Percentiles rank a stretch among this genome's conserved stretches.
Conservation (phyloP, 331 rosid genomes). For the Erythrophleum ivorense region DNA sequence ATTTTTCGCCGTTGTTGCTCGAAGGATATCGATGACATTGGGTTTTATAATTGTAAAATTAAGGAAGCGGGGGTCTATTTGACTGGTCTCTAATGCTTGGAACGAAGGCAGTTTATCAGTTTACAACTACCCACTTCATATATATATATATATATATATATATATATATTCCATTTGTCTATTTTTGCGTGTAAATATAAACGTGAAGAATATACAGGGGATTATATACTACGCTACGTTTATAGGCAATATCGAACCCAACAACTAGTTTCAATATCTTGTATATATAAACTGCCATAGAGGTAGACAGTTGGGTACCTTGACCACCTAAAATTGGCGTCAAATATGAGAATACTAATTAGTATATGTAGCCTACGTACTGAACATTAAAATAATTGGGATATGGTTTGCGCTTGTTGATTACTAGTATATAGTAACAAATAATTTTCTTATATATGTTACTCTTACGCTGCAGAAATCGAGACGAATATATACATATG, state of each 20-base stretch:
- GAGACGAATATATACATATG: too few relatives aligned
- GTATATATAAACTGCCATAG: not conserved
- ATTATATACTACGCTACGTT: not conserved
- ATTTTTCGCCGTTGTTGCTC: constrained; percentile 14
- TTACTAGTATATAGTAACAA: too few relatives aligned
- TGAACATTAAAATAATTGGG: too few relatives aligned
- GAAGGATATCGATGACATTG: not conserved
- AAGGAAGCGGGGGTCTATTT: constrained; percentile 22
- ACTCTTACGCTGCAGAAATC: too few relatives aligned
- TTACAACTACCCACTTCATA: constrained; percentile 59
- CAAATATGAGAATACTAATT: not conserved
- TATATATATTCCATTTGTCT: not conserved
- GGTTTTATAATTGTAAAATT: constrained; percentile 37
- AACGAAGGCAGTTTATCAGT: constrained; percentile 73
- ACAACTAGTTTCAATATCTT: not conserved
- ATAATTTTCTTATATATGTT: too few relatives aligned
- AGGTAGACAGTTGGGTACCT: not conserved
- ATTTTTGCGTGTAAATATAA: not conserved
- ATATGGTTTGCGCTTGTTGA: too few relatives aligned
- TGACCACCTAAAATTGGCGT: not conserved
- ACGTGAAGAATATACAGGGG: not conserved
- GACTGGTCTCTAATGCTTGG: constrained; percentile 33
- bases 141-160: too few relatives aligned
- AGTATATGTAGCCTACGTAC: too few relatives aligned
- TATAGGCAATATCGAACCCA: not conserved